Conservation (phyloP, 179 eudicot genomes). For the Camellia oleifera region DNA sequence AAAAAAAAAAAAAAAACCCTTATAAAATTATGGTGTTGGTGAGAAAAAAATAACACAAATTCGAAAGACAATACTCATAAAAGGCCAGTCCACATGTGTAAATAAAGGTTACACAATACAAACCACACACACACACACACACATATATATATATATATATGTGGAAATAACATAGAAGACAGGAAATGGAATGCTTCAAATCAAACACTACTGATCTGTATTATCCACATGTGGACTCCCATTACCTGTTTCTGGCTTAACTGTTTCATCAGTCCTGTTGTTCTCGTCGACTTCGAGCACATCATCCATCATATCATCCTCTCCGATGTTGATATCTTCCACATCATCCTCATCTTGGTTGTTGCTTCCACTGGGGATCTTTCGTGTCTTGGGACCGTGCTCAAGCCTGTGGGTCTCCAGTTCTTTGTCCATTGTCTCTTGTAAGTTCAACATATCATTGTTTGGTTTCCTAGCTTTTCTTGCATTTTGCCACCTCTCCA, state of each 20-base stretch:
- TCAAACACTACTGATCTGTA: conserved; percentile 29
- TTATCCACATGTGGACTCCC: conserved; percentile 31
- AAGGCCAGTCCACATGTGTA: not conserved
- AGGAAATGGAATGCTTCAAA: conserved; percentile 3
- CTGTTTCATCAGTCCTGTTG: conserved; percentile 47
- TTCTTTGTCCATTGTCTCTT: conserved; percentile 96
- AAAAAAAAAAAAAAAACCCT: too few species aligned
- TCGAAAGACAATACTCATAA: not conserved
- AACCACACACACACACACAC: not conserved
- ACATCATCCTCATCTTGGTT: conserved; percentile 91
- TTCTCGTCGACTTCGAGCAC: conserved; percentile 78
- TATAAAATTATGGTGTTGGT: too few species aligned
- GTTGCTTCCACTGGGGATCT: conserved; percentile 51
- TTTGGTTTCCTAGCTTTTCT: conserved; percentile 54
- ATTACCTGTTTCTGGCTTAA: conserved; percentile 42
- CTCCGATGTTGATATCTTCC: conserved; percentile 81
- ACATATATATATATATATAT: not conserved
- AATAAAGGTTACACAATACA: not conserved
- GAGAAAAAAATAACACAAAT: not conserved
- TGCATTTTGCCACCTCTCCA: conserved; percentile 71
- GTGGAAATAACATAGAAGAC: not conserved
- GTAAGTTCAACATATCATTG: conserved; percentile 56
- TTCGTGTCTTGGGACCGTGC: conserved; percentile 87
- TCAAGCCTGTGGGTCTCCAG: conserved; percentile 89
- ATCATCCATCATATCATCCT: conserved; percentile 89